Evolutionary conservation across 2,329 filamentous ascomycete species (phyloP).

Genomic region (Parascedosporium putredinis): DNA sequence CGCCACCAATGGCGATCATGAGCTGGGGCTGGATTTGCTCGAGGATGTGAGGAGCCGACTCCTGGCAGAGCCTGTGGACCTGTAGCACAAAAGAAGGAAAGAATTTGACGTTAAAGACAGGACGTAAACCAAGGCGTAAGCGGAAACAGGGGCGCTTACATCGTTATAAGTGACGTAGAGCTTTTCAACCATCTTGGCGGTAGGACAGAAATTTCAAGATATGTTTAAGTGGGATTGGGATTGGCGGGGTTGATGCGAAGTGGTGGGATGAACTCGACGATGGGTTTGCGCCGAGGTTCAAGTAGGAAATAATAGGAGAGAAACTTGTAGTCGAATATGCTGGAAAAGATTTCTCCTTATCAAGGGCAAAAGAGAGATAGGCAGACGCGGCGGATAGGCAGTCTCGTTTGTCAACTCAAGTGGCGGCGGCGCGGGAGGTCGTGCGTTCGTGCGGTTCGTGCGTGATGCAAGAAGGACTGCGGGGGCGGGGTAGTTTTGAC

Average conservation of each 20-base stretch:
- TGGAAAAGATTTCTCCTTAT: background rate
- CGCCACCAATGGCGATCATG: conserved; percentile 96
- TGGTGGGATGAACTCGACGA: background rate
- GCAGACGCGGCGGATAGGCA: background rate
- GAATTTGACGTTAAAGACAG: background rate
- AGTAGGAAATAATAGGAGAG: too few relatives aligned
- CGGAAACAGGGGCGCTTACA: conserved; percentile 39
- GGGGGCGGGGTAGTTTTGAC: background rate
- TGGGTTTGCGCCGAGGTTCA: too few relatives aligned
- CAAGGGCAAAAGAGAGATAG: background rate
- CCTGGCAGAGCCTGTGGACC: conserved; percentile 96
- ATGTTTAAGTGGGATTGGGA: background rate
- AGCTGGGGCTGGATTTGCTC: conserved; percentile 82
- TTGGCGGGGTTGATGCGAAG: background rate
- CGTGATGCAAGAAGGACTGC: background rate
- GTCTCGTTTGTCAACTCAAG: background rate
- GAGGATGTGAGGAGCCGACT: conserved; percentile 71
- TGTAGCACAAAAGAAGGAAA: conserved; percentile 29
- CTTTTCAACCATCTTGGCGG: conserved; percentile 72
- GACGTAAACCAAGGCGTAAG: background rate
- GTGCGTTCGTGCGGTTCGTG: background rate
- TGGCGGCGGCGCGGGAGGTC: background rate
- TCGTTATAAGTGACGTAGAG: conserved; percentile 88
- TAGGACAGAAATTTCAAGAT: conserved; percentile 6
- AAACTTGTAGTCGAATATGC: too few relatives aligned